phyloP scores from a whole-genome alignment of 768 basidiomycete genomes.

The Glaciozyma martinii region DNA sequence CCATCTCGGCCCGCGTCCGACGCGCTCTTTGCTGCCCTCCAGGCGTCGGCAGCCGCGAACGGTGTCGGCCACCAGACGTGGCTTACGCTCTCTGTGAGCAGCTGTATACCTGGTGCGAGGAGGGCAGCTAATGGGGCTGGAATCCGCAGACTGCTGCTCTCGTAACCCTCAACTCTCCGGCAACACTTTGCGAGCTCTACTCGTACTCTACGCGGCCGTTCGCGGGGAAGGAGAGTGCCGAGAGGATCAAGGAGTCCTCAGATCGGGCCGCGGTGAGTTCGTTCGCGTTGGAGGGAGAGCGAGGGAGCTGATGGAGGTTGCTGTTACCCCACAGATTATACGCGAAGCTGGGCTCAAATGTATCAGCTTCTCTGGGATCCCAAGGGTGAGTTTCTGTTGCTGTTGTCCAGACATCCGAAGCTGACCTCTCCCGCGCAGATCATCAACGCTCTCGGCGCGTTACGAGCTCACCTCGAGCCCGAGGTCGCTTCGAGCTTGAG shows the following conservation, averaged over 20 bases:
- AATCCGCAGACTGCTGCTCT: slow-evolving; percentile 35
- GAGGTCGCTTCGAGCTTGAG: slow-evolving; percentile 34
- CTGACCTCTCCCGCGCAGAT: slow-evolving; percentile 19
- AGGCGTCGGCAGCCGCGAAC: slow-evolving; percentile 22
- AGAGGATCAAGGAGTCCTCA: not conserved
- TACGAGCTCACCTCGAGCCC: slow-evolving; percentile 35
- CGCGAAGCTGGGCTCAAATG: slow-evolving; percentile 42
- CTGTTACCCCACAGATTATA: slow-evolving; percentile 32
- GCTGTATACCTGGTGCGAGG: too few species aligned
- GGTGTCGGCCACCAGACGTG: slow-evolving; percentile 32
- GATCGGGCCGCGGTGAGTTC: slow-evolving; percentile 31
- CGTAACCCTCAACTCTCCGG: slow-evolving; percentile 41
- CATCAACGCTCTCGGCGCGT: slow-evolving; percentile 41
- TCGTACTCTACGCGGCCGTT: slow-evolving; percentile 32
- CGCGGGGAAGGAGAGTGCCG: not conserved
- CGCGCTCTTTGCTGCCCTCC: slow-evolving; percentile 34
- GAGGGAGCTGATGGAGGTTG: not conserved
- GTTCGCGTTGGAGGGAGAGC: not conserved
- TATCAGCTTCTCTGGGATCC: slow-evolving; percentile 39
- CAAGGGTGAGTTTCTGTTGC: slow-evolving; percentile 19
- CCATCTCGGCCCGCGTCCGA: slow-evolving; percentile 13
- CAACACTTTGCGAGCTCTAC: slow-evolving; percentile 36
- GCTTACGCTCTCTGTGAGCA: slow-evolving; percentile 34
- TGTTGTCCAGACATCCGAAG: too few species aligned
- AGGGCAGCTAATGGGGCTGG: not conserved